Base-by-base conservation (phyloP, 2,329 filamentous ascomycete species). In the Epichloe elymi region DNA sequence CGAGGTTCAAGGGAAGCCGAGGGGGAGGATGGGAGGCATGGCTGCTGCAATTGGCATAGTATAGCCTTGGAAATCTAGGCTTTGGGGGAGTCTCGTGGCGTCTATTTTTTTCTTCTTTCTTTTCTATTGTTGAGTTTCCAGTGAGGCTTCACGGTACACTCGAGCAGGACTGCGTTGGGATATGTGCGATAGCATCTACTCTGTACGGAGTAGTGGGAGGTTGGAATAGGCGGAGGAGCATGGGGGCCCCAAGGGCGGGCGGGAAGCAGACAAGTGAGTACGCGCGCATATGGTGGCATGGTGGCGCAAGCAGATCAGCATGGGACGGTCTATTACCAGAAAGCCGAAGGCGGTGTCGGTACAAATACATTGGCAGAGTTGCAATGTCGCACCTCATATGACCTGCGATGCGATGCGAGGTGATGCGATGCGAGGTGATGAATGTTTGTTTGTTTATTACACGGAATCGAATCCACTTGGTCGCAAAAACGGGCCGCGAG, bases 221-320 rank as follows among this genome's bases (percentile, higher is more conserved):
- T 43, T 47, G 44, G 44, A 36, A 33, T 2, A 40, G 33, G 46
- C 35, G n/a, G 48, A 33, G 23, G 11, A 41, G n/a, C 15, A 23
- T 36, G 17, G n/a, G 36, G 15, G 19, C 39, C 12, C 33, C 7
- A 26, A 30, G 36, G 42, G 39, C n/a, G 37, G 49, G 37, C 33
- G 50, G 19, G 26, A 36, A 36, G 19, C n/a, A 33, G 26, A 44
- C 20, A 7, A 30, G 23, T n/a, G n/a, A 19, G 30, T 14, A 17
- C 48, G 26, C 30, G 26, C 38, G 30, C 45, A 47, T 17, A 40
- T 39, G 17, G 50, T 51, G 50, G 41, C 46, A 40, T 39, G 17
- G 50, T 48, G 50, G 46, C 46, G 46, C 46, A 41, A 49, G 35
- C 38, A 33, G 23, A 46, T 41, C 12, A 30, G 41, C 26, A 50